Conservation (phyloP, 495 filamentous ascomycete genomes). For the Geoglossum glabrum region DNA sequence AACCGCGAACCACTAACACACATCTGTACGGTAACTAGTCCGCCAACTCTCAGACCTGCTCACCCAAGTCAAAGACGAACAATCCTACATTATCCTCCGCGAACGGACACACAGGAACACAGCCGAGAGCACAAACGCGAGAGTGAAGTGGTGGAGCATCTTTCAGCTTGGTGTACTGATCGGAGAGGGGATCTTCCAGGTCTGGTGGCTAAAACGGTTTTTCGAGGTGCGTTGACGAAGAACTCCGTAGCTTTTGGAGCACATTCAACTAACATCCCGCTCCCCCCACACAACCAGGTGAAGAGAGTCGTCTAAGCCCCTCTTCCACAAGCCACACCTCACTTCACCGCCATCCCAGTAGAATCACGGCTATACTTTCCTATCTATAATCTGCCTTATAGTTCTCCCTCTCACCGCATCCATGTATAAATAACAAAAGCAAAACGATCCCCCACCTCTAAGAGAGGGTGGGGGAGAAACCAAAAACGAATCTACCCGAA, state of each 20-base stretch:
- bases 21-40: too few relatives aligned
- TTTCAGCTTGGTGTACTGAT: slow-evolving; percentile 83
- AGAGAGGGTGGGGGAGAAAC: too few relatives aligned
- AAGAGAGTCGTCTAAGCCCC: not conserved
- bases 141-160: slow-evolving; percentile 99
- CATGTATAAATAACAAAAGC: too few relatives aligned
- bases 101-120: slow-evolving; percentile 95
- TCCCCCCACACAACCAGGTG: not conserved
- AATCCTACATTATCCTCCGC: slow-evolving; percentile 87
- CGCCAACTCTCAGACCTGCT: slow-evolving; percentile 69
- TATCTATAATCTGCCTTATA: too few relatives aligned
- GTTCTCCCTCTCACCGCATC: too few relatives aligned
- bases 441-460: too few relatives aligned
- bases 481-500: too few relatives aligned
- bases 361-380: too few relatives aligned
- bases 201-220: slow-evolving; percentile 97
- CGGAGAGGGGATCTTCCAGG: slow-evolving; percentile 89
- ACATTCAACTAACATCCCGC: not conserved
- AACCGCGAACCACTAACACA: too few relatives aligned
- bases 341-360: not conserved
- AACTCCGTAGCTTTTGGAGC: not conserved
- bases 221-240: slow-evolving; percentile 58
- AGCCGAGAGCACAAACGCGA: slow-evolving; percentile 88
- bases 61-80: slow-evolving; percentile 87
- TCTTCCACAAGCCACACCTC: too few relatives aligned